Conservation (phyloP, 1,139 yeast genomes). For the Geotrichum bryndzae region DNA sequence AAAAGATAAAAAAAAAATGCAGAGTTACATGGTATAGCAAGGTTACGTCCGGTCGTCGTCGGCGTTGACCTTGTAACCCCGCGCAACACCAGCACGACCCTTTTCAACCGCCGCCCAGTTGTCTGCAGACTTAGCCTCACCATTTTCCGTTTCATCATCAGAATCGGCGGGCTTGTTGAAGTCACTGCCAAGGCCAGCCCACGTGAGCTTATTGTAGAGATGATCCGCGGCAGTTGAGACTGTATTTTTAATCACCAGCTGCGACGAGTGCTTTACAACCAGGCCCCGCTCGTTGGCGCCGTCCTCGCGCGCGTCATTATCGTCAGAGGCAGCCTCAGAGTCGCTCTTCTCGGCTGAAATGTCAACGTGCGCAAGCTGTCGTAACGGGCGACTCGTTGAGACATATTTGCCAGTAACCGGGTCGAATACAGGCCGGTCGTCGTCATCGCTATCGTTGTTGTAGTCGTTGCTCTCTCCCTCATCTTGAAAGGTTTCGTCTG, state of each 20-base stretch:
- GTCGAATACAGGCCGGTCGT: constrained; percentile 77
- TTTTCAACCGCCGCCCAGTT: constrained; percentile 59
- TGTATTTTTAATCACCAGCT: constrained; percentile 65
- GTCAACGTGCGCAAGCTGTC: constrained; percentile 58
- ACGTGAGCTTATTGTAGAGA: constrained; percentile 58
- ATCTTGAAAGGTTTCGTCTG: constrained; percentile 31
- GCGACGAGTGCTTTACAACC: constrained; percentile 53
- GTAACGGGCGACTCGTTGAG: constrained; percentile 65
- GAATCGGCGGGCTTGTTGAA: constrained; percentile 36
- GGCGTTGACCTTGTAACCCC: constrained; percentile 56
- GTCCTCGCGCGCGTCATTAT: constrained; percentile 12
- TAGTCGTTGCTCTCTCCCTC: constrained; percentile 24
- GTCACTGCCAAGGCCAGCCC: constrained; percentile 94
- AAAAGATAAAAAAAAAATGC: no score
- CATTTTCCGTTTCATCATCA: constrained; percentile 35
- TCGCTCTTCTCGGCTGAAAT: constrained; percentile 39
- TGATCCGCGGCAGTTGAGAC: constrained; percentile 83
- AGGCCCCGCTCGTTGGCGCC: constrained; percentile 38
- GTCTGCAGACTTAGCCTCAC: constrained; percentile 37
- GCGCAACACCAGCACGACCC: constrained; percentile 82
- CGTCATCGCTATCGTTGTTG: constrained; percentile 41
- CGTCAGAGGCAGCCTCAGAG: constrained; percentile 23
- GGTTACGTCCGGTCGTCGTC: constrained; percentile 11
- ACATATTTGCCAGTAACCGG: constrained; percentile 78
- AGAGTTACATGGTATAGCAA: neutral